A percentile compares a stretch with the other conserved stretches of the same genome.
Evolutionary conservation across 1,284 basidiomycete genomes (phyloP).

Genomic region (Cutaneotrichosporon mucoides): DNA sequence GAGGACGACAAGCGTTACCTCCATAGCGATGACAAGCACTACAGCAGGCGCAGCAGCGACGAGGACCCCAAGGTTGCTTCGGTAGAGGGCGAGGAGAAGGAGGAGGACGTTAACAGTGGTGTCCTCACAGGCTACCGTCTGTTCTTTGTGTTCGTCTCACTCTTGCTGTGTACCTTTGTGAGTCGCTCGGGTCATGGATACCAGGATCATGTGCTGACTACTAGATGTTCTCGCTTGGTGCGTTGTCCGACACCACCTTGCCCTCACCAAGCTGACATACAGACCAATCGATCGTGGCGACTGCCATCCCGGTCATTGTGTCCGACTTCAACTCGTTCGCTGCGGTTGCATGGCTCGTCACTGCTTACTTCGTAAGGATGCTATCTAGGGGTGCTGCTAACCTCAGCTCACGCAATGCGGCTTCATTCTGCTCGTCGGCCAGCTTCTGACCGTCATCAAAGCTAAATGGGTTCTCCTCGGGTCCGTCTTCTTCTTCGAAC

Average conservation of each 20-base stretch:
- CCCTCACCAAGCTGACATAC: neutral
- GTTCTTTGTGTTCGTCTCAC: constrained; percentile 33
- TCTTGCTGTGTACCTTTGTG: constrained; percentile 44
- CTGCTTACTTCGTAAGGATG: constrained; percentile 51
- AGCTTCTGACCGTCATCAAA: constrained; percentile 49
- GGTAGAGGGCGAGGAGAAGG: too few relatives aligned
- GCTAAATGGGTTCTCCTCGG: constrained; percentile 52
- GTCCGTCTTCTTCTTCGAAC: constrained; percentile 52
- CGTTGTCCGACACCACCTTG: neutral
- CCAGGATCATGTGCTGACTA: constrained; percentile 1
- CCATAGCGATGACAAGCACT: neutral
- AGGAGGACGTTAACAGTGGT: constrained; percentile 12
- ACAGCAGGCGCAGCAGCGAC: neutral
- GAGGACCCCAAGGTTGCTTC: neutral
- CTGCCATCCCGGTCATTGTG: constrained; percentile 51
- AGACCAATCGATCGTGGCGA: constrained; percentile 47
- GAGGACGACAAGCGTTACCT: neutral
- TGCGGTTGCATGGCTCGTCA: constrained; percentile 51
- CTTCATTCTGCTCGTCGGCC: constrained; percentile 49
- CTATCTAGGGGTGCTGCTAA: constrained; percentile 16
- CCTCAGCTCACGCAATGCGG: constrained; percentile 43
- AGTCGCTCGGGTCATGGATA: constrained; percentile 9
- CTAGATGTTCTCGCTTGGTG: constrained; percentile 17
- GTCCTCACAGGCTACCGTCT: constrained; percentile 29
- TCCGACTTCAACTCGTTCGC: constrained; percentile 51